Evolutionary conservation across 2,329 filamentous ascomycete species (phyloP), one percentile per base, ranked within the genome.

Genomic region (Phaeosphaeria sp.): DNA sequence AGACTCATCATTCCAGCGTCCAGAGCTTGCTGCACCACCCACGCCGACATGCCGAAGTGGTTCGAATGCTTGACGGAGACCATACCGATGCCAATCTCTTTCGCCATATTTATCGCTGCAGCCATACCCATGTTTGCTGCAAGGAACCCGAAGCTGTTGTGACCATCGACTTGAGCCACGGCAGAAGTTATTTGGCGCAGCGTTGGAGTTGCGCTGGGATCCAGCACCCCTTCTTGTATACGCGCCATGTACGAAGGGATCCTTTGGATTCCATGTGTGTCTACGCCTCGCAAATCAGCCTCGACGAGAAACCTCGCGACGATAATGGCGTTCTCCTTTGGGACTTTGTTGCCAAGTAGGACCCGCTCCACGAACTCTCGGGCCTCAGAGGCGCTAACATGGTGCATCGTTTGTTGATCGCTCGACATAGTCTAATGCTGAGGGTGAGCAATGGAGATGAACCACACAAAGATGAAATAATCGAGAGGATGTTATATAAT

Each of bases 41-140:
- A 94, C 0, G 91, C 91, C 3, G 85, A 85, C 91, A 95, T 95
- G 53, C 91, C 91, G 68, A 91, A 93, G 74, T 94, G 90, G 67
- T 94, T 94, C 42, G 88, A 90, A 76, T 90, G 89, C 74, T 88
- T 90, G 69, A 94, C 82, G 56, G 85, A 87, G 0, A 89, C 89
- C 84, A 95, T 88, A 23, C 91, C 91, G 61, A 94, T 90, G 13
- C 90, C 90, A 67, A 83, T 87, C 1, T 78, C 73, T 22, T 80
- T 77, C 0, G 90, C 90, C 77, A 90, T 88, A 10, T 85, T 81
- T 46, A 93, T 86, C 0, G 90, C 90, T 0, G 83, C 82, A 0
- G 76, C 73, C 87, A 94, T 93, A 23, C 84, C 90, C 54, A 77
- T 68, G 46, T 87, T 82, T 0, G 90, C 90, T 0, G 89, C 87